Conservation (phyloP, 805 yeast species). For the Priceomyces carsonii region DNA sequence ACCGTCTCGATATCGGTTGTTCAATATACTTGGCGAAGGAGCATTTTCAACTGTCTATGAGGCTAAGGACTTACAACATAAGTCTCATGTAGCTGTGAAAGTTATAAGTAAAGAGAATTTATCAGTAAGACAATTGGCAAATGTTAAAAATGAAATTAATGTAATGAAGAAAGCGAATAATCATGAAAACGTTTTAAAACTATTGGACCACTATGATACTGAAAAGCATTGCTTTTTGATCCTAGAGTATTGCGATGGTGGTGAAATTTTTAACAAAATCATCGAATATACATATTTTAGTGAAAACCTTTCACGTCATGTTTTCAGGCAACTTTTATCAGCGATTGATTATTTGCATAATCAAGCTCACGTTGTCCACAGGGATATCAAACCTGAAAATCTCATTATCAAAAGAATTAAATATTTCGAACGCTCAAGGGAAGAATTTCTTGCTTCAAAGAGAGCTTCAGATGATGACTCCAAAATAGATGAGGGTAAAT, state of each 20-base stretch:
- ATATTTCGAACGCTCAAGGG: slow-evolving; percentile 38
- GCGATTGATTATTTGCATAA: slow-evolving; percentile 69
- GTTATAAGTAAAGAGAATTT: slow-evolving; percentile 64
- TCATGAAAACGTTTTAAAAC: slow-evolving; percentile 61
- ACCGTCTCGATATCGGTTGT: slow-evolving; percentile 30
- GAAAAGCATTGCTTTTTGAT: slow-evolving; percentile 58
- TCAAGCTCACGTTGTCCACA: slow-evolving; percentile 64
- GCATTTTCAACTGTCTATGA: slow-evolving; percentile 87
- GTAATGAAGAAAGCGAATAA: slow-evolving; percentile 63
- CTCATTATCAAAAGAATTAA: slow-evolving; percentile 61
- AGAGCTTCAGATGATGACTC: slow-evolving; percentile 59
- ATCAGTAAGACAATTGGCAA: slow-evolving; percentile 50
- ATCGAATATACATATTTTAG: slow-evolving; percentile 75
- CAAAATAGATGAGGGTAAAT: slow-evolving; percentile 64
- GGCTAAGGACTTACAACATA: slow-evolving; percentile 52
- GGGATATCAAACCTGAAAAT: slow-evolving; percentile 85
- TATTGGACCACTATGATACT: slow-evolving; percentile 55
- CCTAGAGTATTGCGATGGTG: slow-evolving; percentile 71
- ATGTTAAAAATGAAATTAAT: slow-evolving; percentile 69
- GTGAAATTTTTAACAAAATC: slow-evolving; percentile 79
- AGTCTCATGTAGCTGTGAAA: slow-evolving; percentile 66
- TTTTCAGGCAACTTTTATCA: slow-evolving; percentile 68
- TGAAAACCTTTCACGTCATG: slow-evolving; percentile 71
- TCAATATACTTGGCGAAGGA: slow-evolving; percentile 67
- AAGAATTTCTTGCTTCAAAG: slow-evolving; percentile 24